Evolutionary conservation across 2,329 filamentous ascomycete species (phyloP), one percentile per base, ranked within the genome.

Genomic region (Fusarium redolens): DNA sequence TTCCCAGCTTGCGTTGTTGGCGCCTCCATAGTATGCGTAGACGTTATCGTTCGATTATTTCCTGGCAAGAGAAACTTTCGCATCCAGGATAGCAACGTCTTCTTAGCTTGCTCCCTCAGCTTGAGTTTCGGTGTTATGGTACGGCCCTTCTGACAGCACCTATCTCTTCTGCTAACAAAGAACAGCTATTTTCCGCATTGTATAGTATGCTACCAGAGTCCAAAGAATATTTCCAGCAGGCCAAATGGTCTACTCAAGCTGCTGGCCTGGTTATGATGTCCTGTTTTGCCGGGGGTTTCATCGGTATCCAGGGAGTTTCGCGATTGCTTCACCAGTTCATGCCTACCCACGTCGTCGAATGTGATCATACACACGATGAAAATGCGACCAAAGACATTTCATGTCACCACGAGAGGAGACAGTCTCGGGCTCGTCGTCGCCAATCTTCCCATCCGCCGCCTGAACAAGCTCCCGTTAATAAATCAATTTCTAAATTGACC

Each of bases 121-220:
- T 84, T 99, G 72, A 98, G 95, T 80, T 97, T 97, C 75, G 96
- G 96, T 47, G 95, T 98, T 50, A 97, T 99, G 95, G 95, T 97
- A 82, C 73, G 44, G 20, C 11, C 50, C n/a, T 37, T 7, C 10
- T 10, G 10, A n/a, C 10, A 17, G 22, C 38, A 28, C 7, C 40
- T n/a, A 30, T 25, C 30, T 25, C 20, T 43, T 25, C n/a, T 41
- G 44, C 68, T 77, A 57, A 77, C n/a, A 41, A 10, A 8, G 8
- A 5, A 77, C 15, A 97, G 95, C 88, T 97, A 44, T 98, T 97
- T 82, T 97, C 95, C 40, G 92, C 96, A 3, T 84, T 98, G 35
- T 97, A 95, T 81, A 96, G 92, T 82, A 98, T 98, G 93, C 88
- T 98, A 12, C 96, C 96, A 14, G 94, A 93, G 25, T 91, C 96